Base-by-base conservation (phyloP, 1,284 basidiomycete species). In the Microbotryum silenes-acaulis region DNA sequence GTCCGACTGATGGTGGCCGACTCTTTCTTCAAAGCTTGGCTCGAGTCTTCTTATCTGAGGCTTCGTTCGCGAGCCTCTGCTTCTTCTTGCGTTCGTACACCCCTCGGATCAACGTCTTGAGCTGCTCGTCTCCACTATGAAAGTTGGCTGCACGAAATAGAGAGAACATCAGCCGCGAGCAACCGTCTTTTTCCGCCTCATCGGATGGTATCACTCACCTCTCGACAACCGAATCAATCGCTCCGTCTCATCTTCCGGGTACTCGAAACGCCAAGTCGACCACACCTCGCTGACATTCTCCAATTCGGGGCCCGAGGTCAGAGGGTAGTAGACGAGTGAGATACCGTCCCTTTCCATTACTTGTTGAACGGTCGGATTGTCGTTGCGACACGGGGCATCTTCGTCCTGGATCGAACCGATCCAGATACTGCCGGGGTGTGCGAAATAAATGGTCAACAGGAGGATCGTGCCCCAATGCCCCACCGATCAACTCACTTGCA, bases 241-340 rank as follows among this genome's bases (percentile, higher is more conserved):
- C 56, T 76, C 73, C 60, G 75, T 78, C 64, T 78, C 77, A 14
- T 75, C 74, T 51, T 66, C 64, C 12, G 67, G 57, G 46, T 78
- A 73, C 51, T 78, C 77, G 23, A 77, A 73, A 57, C 74, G 66
- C 77, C 77, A 79, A 6, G 78, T 79, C 21, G 68, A 68, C 62
- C 74, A 75, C 1, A 77, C 76, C 59, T 78, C 75, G 60, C 76
- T 75, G 1, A 72, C 72, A 25, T 77, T 74, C 20, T 73, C 72
- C 23, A 64, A 64, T 29, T 66, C 61, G 10, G 74, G 73, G 59
- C 77, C 77, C 9, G 75, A 73, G 31, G 74, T 46, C 12, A 67
- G 29, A 0, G 66, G 66, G 42, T 62, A 60, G 51, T 67, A 65
- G 7, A 78, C 77, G n/a, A 79, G 73, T 6, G 75, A 76, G 59